Evolutionary conservation across 1,139 yeast genomes (phyloP), one percentile per base, ranked within the genome.

Genomic region (Lodderomyces parapsilosis): DNA sequence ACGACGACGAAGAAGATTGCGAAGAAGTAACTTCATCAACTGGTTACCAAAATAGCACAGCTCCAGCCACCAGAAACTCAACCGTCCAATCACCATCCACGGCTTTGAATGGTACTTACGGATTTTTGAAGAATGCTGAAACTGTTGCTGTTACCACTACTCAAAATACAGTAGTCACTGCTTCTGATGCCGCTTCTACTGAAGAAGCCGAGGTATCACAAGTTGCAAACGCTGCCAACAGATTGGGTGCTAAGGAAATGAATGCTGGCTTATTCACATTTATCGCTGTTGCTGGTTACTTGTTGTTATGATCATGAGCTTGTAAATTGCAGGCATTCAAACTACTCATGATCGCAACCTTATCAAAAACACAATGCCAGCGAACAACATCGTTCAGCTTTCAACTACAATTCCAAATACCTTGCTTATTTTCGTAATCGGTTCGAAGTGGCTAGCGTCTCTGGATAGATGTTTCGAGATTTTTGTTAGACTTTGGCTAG

Each of bases 1-100:
- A 46, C 41, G 45, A 44, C 17, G 51, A 49, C 23, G 58, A 49
- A 13, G 54, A 40, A 6, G 44, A 46, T 13, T 45, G 44, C 24
- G 42, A 38, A 20, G 47, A 34, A 9, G 43, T 37, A 4, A 33
- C 42, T 5, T 25, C 31, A 4, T 13, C 31, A 5, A 13, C 31
- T 27, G 17, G 17, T 15, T 15, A 30, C 11, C 33, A 28, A 22
- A 32, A 32, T n/a, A 24, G 32, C 11, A 34, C 38, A 5, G 17
- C 38, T 6, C 7, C 37, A 22, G 18, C 42, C 11, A 19, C 30
- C 18, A 23, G 28, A 15, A 19, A 18, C 24, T 31, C 38, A 17
- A 17, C 43, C 6, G 4, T 25, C 28, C 17, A n/a, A 20, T 13
- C 41, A 4, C 25, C 40, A 8, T 9, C 27, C 10, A 14, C 38